Percentiles rank a stretch among this genome's conserved stretches.
phyloP scores from a whole-genome alignment of 2,329 filamentous ascomycete genomes.

The Colletotrichum neosansevieriae region DNA sequence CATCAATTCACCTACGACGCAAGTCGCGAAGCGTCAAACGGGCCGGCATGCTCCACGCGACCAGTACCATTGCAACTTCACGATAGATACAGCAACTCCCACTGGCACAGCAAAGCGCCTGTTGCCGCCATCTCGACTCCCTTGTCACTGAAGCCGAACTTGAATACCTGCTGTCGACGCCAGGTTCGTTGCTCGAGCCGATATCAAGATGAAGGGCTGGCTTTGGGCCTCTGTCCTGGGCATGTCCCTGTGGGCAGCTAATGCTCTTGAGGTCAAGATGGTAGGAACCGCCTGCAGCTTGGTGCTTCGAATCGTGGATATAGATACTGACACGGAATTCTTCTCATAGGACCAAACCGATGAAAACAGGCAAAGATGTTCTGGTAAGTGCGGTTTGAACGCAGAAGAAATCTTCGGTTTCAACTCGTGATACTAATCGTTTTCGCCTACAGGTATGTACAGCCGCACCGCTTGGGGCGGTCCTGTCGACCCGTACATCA shows the following conservation, averaged over 20 bases:
- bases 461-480: conserved; percentile 90
- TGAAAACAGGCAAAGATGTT: conserved; percentile 84
- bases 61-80: conserved; percentile 5
- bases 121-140: conserved; percentile 3
- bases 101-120: background rate
- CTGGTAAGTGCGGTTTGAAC: conserved; percentile 54
- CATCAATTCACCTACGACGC: conserved; percentile 4
- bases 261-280: conserved; percentile 69
- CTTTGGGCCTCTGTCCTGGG: conserved; percentile 63
- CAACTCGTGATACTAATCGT: background rate
- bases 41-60: conserved; percentile 30
- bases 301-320: conserved; percentile 26
- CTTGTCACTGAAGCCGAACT: background rate
- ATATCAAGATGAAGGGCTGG: conserved; percentile 66
- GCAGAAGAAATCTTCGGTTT: too few species aligned
- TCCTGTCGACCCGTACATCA: conserved; percentile 87
- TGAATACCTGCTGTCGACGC: background rate
- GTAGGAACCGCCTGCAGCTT: conserved; percentile 52
- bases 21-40: conserved; percentile 9
- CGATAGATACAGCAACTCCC: conserved; percentile 19
- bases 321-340: conserved; percentile 10
- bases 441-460: conserved; percentile 79
- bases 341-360: conserved; percentile 76
- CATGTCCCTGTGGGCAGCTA: conserved; percentile 65
- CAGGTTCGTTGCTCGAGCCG: background rate